Evolutionary conservation across 805 yeast genomes (phyloP), one percentile per base, ranked within the genome.

Genomic region (Candida manassasensis): DNA sequence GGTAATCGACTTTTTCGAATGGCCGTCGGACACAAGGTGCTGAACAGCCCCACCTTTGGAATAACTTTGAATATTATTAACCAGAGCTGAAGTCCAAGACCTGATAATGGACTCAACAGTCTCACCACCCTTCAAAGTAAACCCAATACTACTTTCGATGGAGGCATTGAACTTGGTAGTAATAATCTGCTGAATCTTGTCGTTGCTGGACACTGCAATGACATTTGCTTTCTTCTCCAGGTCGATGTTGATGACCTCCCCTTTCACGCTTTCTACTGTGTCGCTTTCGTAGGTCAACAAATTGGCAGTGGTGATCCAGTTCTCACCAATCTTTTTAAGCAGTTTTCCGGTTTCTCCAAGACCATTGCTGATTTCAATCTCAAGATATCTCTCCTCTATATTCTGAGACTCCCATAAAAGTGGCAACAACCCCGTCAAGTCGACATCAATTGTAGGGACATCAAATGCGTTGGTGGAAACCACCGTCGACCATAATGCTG

Each of bases 401-500:
- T 63, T 58, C n/a, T 57, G 41, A 18, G 45, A 35, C 14, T 53
- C 53, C 88, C 89, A 83, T 19, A 86, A 53, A n/a, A 61, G 53
- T 3, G 95, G 93, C 39, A 86, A 58, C 42, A 79, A 67, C 0
- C 84, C 77, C 8, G 90, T 74, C 31, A 87, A 48, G 43, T 87
- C 95, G 30, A 87, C 53, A 38, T 78, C 80, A 44, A 81, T 65
- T n/a, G 81, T 71, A 12, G 77, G 78, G 19, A 86, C 62, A 53
- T 87, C 94, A 58, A 79, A 84, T 0, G 95, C 81, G 39, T 77
- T 72, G 13, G 73, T 69, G 2, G 85, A 79, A 5, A 86, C 95
- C 41, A 84, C 75, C 3, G 94, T 86, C 33, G 73, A 69, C 96
- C 96, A 87, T 31, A 86, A 60, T 3, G 81, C 69, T 1, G 96